Base-by-base conservation (phyloP, 768 basidiomycete species). In the Suillus americanus region DNA sequence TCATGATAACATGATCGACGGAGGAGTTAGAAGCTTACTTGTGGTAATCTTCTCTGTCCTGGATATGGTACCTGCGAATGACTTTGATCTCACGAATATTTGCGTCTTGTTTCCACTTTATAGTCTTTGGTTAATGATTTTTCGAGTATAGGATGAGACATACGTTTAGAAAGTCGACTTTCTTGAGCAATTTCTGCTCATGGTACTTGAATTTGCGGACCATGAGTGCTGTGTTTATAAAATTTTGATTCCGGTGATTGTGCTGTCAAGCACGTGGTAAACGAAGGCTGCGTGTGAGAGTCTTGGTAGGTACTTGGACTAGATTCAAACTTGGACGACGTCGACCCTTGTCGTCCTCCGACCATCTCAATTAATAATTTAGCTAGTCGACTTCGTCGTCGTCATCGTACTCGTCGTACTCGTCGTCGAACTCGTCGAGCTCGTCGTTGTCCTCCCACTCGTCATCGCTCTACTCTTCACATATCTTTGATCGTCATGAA, bases 131-230 rank as follows among this genome's bases (percentile, higher is more conserved):
- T 53, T 30, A 53, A 18, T 30, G 9, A 5, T 30, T 30, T 28
- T 20, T 55, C 64, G 35, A 33, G 33, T 51, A 45, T 48, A 59
- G 28, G 16, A 12, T 9, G 16, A 12, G 35, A 80, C 87, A 64
- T 73, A 94, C 95, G 73, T 91, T 93, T 65, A 98, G 84, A 77
- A 99, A 97, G 79, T 99, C 97, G 71, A 99, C 96, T 79, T 97
- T 95, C 76, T 93, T 95, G 75, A 96, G 86, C 40, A 97, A 85
- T 72, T 91, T 96, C 76, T 95, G 89, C 77, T 99, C 97, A 79
- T 99, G 97, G 75, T 93, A 86, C 81, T 97, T 98, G 77, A 99
- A 86, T 79, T 97, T 90, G 68, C 96, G 85, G 82, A 97, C 95
- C 90, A 92, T 91, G 53, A 20, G 51, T 53, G 50, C 51, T 53